Conservation (phyloP, 306 rosid genomes). For the Sphenostylis stenocarpa region DNA sequence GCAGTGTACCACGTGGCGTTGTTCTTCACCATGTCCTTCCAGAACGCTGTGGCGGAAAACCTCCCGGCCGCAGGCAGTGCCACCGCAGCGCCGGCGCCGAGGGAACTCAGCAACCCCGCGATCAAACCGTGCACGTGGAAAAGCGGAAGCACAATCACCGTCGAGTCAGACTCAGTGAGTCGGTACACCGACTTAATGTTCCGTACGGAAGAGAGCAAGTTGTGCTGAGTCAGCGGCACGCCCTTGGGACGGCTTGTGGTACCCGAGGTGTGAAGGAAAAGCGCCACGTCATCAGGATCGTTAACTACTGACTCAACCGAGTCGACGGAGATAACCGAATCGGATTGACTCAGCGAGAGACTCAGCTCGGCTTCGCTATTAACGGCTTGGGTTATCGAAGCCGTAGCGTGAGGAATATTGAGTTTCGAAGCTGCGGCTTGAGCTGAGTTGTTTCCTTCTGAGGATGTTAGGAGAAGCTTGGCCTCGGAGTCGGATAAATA, state of each 20-base stretch:
- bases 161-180: slow-evolving; percentile 73
- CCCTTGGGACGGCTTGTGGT: slow-evolving; percentile 97
- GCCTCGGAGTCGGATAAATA: slow-evolving; percentile 75
- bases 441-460: slow-evolving; percentile 54
- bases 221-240: slow-evolving; percentile 79
- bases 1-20: slow-evolving; percentile 92
- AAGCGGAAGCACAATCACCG: slow-evolving; percentile 76
- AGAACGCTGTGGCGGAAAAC: slow-evolving; percentile 84
- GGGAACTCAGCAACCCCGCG: slow-evolving; percentile 67
- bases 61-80: slow-evolving; percentile 72
- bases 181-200: slow-evolving; percentile 78
- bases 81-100: slow-evolving; percentile 59
- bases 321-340: slow-evolving; percentile 4
- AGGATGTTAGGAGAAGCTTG: slow-evolving; percentile 65
- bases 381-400: slow-evolving; percentile 34
- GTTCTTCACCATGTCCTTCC: slow-evolving; percentile 69
- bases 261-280: slow-evolving; percentile 96
- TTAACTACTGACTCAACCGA: slow-evolving; percentile 35
- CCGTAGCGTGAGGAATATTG: slow-evolving; percentile 52
- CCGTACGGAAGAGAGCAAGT: slow-evolving; percentile 61
- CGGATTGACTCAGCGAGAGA: slow-evolving; percentile 29
- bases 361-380: slow-evolving; percentile 24
- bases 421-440: slow-evolving; percentile 65
- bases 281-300: slow-evolving; percentile 70
- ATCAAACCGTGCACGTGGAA: slow-evolving; percentile 88